These are phyloP conservation scores for Floccularia luteovirens DNA, from an alignment of 768 basidiomycete genomes.

Conservation along the genomic window DNA sequence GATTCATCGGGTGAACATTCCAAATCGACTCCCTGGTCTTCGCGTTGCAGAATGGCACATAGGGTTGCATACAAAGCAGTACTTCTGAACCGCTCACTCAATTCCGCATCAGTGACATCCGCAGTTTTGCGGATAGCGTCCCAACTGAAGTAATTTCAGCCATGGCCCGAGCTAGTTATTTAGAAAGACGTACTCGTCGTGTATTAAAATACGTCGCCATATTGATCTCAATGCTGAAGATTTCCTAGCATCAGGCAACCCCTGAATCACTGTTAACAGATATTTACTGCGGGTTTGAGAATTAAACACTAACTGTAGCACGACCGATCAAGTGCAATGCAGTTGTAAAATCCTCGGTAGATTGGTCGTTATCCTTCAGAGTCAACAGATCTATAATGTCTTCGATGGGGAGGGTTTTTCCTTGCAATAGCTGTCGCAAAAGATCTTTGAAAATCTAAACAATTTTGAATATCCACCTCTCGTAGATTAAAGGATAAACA, in stretches of 20 bases:
- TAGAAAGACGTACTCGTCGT: conserved; percentile 63
- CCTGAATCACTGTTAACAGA: conserved; percentile 25
- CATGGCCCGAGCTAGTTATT: neutral
- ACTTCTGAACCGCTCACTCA: conserved; percentile 59
- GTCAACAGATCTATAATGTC: conserved; percentile 80
- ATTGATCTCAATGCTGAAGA: conserved; percentile 64
- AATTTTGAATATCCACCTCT: neutral
- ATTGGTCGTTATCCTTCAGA: conserved; percentile 67
- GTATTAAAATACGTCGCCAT: conserved; percentile 85
- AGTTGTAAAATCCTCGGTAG: conserved; percentile 58
- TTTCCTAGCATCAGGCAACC: conserved; percentile 63
- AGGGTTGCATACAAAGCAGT: conserved; percentile 75
- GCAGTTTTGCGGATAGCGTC: conserved; percentile 62
- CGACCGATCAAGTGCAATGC: conserved; percentile 61
- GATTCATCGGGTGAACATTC: conserved; percentile 52
- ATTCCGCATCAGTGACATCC: conserved; percentile 69
- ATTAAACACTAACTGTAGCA: conserved; percentile 31
- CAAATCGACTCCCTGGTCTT: conserved; percentile 34
- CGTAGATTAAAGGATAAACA: conserved; percentile 8
- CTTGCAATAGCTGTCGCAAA: conserved; percentile 63
- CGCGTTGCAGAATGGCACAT: conserved; percentile 33
- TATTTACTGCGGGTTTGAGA: neutral
- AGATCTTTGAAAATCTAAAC: conserved; percentile 63
- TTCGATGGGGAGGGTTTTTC: conserved; percentile 68
- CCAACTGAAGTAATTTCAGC: conserved; percentile 44